phyloP scores from a whole-genome alignment of 495 filamentous ascomycete genomes.

The Penicillium paradoxum region DNA sequence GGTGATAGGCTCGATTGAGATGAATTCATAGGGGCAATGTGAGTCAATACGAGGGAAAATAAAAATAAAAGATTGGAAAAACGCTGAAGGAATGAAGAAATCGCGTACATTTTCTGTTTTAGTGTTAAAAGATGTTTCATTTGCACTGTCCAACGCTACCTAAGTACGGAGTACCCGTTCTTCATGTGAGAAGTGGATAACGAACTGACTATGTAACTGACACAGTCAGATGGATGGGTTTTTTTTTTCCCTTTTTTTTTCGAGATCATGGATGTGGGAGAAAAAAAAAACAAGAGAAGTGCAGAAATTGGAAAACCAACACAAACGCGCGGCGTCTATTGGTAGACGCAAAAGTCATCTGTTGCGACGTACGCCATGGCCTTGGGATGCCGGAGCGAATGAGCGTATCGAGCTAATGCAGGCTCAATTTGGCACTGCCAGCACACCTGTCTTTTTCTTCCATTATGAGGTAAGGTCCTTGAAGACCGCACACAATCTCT shows the following conservation, averaged over 20 bases:
- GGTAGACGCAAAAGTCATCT: slow-evolving; percentile 23
- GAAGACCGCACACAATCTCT: background rate
- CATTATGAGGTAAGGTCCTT: slow-evolving; percentile 2
- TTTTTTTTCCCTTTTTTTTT: background rate
- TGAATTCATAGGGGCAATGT: slow-evolving; percentile 11
- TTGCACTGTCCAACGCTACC: background rate
- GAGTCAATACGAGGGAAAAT: slow-evolving; percentile 22
- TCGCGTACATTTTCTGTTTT: slow-evolving; percentile 18
- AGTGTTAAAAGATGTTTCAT: slow-evolving; percentile 10
- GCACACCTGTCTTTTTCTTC: slow-evolving; percentile 17
- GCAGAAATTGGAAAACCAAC: slow-evolving; percentile 20
- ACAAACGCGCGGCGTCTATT: slow-evolving; percentile 29
- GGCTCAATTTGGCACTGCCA: slow-evolving; percentile 25
- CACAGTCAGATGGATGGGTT: background rate
- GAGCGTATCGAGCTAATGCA: slow-evolving; percentile 16
- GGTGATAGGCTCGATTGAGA: slow-evolving; percentile 14
- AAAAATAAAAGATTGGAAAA: background rate
- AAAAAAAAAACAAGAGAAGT: background rate
- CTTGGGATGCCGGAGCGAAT: slow-evolving; percentile 17
- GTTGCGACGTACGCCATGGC: slow-evolving; percentile 23
- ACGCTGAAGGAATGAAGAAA: background rate
- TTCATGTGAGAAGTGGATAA: slow-evolving; percentile 10
- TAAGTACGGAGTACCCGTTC: background rate
- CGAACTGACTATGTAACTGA: background rate
- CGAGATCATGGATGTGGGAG: background rate